Percentiles rank a stretch among this genome's conserved stretches.
Evolutionary conservation across 164 flowering plant genomes (phyloP).

Genomic region (Umbilicus rupestris): DNA sequence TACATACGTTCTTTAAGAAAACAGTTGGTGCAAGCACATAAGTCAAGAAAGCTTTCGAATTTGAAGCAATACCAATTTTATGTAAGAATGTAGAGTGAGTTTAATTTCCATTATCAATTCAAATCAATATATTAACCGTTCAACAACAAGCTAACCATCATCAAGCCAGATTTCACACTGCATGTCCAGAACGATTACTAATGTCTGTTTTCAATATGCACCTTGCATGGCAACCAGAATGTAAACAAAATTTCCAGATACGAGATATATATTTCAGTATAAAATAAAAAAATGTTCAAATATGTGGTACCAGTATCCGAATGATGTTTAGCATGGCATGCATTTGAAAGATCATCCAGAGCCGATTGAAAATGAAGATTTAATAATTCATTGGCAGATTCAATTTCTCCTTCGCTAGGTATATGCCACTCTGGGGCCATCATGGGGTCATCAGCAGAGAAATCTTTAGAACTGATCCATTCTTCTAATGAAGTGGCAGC

Average conservation of each 20-base stretch:
- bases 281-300: background rate
- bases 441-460: conserved; percentile 22
- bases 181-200: background rate
- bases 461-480: conserved; percentile 84
- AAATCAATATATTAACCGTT: background rate
- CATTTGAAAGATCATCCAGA: conserved; percentile 67
- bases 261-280: background rate
- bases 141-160: background rate
- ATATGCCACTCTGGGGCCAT: conserved; percentile 76
- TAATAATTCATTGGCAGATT: conserved; percentile 81
- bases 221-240: background rate
- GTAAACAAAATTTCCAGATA: background rate
- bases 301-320: conserved; percentile 55
- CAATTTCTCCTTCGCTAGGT: conserved; percentile 62
- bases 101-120: background rate
- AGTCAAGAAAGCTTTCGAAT: background rate
- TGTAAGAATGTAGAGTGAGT: too few species aligned
- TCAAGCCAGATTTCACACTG: background rate
- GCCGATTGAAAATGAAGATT: conserved; percentile 72
- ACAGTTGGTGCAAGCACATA: background rate
- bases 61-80: too few species aligned
- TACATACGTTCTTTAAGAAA: background rate
- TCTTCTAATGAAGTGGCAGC: conserved; percentile 53
- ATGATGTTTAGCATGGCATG: conserved; percentile 66
- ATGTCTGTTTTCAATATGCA: background rate